Evolutionary conservation across 2,329 filamentous ascomycete species (phyloP).

Genomic region (Talaromyces sp.): DNA sequence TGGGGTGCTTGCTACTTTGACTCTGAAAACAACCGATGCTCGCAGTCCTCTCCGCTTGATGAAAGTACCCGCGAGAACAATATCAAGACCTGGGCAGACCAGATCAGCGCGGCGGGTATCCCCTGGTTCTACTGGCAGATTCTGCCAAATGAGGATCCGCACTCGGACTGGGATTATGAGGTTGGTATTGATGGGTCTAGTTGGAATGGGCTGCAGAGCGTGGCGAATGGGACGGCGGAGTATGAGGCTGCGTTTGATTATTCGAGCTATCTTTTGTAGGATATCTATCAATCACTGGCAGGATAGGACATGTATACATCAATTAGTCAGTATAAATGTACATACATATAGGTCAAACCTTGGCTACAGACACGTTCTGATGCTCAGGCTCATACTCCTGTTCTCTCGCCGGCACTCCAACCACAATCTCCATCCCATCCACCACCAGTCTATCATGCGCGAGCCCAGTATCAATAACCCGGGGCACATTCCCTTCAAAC

Average conservation of each 20-base stretch:
- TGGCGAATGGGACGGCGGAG: neutral
- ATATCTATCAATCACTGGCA: too few species aligned
- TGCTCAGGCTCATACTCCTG: neutral
- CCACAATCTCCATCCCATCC: neutral
- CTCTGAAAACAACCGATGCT: constrained; percentile 22
- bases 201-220: constrained; percentile 17
- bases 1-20: constrained; percentile 26
- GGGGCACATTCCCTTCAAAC: constrained; percentile 7
- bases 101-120: constrained; percentile 23
- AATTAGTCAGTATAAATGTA: neutral
- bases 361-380: neutral
- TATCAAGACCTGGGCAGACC: constrained; percentile 21
- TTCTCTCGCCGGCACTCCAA: neutral
- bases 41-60: neutral
- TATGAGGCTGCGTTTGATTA: neutral
- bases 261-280: neutral
- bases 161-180: constrained; percentile 27
- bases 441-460: constrained; percentile 2
- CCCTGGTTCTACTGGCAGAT: constrained; percentile 33
- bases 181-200: constrained; percentile 21
- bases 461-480: constrained; percentile 3
- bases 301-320: too few species aligned
- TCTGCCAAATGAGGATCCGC: constrained; percentile 25
- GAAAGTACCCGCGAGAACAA: constrained; percentile 17
- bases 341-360: neutral